A percentile compares a stretch with the other conserved stretches of the same genome.
phyloP scores from a whole-genome alignment of 2,329 filamentous ascomycete species.

The Pezicula carpinea region DNA sequence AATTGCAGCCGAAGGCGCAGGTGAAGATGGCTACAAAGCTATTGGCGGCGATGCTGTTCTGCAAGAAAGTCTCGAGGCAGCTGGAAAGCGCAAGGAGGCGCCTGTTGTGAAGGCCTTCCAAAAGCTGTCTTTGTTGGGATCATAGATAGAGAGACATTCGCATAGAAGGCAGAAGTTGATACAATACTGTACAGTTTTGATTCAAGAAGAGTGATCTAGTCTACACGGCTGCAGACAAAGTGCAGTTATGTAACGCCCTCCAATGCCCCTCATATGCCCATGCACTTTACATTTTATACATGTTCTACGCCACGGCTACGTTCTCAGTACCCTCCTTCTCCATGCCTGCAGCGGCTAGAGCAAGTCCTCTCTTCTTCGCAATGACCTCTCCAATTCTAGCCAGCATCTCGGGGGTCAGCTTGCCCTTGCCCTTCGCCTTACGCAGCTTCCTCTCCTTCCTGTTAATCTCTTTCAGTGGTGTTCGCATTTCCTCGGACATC shows the following conservation, averaged over 20 bases:
- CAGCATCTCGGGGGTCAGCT: conserved; percentile 25
- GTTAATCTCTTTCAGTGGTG: conserved; percentile 27
- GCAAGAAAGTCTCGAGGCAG: conserved; percentile 26
- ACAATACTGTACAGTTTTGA: conserved; percentile 10
- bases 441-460: conserved; percentile 21
- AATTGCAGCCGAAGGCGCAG: conserved; percentile 22
- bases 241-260: conserved; percentile 3
- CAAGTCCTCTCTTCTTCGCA: conserved; percentile 20
- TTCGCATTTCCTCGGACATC: conserved; percentile 22
- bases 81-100: conserved; percentile 22
- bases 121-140: conserved; percentile 35
- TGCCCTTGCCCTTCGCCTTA: conserved; percentile 26
- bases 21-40: conserved; percentile 21
- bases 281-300: conserved; percentile 26
- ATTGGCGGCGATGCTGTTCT: conserved; percentile 29
- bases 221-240: not conserved
- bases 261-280: conserved; percentile 20
- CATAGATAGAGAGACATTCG: conserved; percentile 8
- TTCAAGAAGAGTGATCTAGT: conserved; percentile 15
- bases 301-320: conserved; percentile 6
- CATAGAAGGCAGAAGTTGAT: conserved; percentile 2
- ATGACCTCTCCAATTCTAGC: conserved; percentile 28
- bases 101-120: conserved; percentile 35
- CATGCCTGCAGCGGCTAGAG: conserved; percentile 15
- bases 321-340: conserved; percentile 7